phyloP scores from a whole-genome alignment of 495 filamentous ascomycete genomes.

The Daldinia childiae region DNA sequence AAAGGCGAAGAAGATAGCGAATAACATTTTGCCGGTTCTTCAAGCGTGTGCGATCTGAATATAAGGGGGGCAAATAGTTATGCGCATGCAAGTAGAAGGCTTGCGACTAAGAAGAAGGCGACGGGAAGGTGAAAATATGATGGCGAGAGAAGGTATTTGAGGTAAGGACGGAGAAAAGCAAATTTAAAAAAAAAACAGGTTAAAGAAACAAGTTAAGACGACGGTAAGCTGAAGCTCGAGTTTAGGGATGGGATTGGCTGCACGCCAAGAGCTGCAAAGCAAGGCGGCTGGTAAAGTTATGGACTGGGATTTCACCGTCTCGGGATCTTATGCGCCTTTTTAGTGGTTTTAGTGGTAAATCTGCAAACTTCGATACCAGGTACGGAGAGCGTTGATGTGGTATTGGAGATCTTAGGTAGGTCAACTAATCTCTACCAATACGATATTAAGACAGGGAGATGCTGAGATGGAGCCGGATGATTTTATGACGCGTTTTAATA shows the following conservation, averaged over 20 bases:
- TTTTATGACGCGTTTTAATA: not conserved
- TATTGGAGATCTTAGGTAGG: not conserved
- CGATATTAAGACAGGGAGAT: not conserved
- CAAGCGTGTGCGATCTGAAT: not conserved
- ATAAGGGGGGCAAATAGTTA: not conserved
- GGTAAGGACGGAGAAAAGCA: not conserved
- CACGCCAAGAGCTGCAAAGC: slow-evolving; percentile 40
- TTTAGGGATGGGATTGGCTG: slow-evolving; percentile 10
- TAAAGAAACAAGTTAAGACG: not conserved
- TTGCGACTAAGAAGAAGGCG: slow-evolving; percentile 4
- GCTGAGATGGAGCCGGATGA: not conserved
- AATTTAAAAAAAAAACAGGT: not conserved
- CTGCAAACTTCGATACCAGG: not conserved
- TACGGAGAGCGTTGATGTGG: not conserved
- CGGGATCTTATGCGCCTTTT: not conserved
- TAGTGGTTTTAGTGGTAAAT: too few species aligned
- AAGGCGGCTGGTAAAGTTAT: slow-evolving; percentile 24
- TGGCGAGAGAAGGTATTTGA: slow-evolving; percentile 14
- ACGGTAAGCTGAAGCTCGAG: slow-evolving; percentile 25
- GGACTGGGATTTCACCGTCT: not conserved
- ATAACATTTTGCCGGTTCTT: slow-evolving; percentile 66
- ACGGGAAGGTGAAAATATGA: not conserved
- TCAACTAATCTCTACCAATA: not conserved
- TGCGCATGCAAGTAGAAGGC: slow-evolving; percentile 1
- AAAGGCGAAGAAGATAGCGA: slow-evolving; percentile 82